Evolutionary conservation across 129 eudicot genomes (phyloP), one percentile per base, ranked within the genome.

Genomic region (Oenanthe sinensis): DNA sequence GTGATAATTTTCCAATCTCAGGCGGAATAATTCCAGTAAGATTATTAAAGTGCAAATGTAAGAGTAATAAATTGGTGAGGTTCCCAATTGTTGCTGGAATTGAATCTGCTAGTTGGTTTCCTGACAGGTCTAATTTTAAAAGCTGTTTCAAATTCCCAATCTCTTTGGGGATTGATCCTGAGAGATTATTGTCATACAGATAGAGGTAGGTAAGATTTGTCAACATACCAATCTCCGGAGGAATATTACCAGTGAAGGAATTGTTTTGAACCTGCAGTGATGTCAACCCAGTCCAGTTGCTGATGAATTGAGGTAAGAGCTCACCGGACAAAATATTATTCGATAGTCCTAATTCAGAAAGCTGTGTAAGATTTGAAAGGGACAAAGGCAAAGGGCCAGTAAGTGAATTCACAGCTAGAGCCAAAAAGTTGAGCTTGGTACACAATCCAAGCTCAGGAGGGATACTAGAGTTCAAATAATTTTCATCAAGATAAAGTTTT

Each of bases 371-470:
- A 63, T 83, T 88, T 33, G 93, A 78, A 49, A 93, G 79, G 19
- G 92, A 83, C 75, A 76, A 48, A 13, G 98, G 98, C 83, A 93
- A 78, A 19, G 50, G 75, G 2, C 98, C 97, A 0, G 83, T 54
- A n/a, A 93, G 79, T 24, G 88, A 83, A 82, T 91, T 93, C 33
- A 14, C 70, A 33, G 88, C 90, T 3, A 90, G 86, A 47, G 87
- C 90, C 79, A 93, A 79, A 80, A 20, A 84, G 44, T 85, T 85
- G 50, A 93, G 85, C 42, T 90, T 82, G 40, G 84, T 84, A 80
- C 93, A 90, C 24, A 58, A 54, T 10, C 98, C 97, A 19, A 93
- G 81, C 79, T 89, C 92, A 48, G 85, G 71, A 79, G 98, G 98
- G 75, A 90, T 85, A 5, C 85, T 78, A 46, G 95, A 89, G 80